Evolutionary conservation across 371 early-diverging fungal genomes (phyloP).

Genomic region (Mucor ambiguus): DNA sequence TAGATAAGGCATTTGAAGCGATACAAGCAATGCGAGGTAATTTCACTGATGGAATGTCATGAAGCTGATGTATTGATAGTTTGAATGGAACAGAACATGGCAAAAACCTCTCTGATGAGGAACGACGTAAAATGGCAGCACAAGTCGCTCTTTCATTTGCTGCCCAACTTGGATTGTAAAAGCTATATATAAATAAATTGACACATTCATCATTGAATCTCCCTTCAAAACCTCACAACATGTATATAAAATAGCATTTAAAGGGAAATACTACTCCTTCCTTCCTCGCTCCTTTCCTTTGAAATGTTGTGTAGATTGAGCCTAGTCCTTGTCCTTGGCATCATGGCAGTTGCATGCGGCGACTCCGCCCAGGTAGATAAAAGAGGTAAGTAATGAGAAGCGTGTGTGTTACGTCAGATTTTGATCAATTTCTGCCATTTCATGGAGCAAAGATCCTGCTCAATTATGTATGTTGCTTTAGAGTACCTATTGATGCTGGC

Average conservation of each 20-base stretch:
- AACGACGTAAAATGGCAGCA: constrained; percentile 66
- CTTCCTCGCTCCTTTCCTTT: background rate
- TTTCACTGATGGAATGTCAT: background rate
- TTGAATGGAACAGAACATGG: constrained; percentile 52
- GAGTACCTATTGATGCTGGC: no score
- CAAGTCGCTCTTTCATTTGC: constrained; percentile 70
- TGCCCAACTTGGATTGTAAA: constrained; percentile 39
- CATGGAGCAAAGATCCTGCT: background rate
- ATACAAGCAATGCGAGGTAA: constrained; percentile 63
- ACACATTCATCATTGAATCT: background rate
- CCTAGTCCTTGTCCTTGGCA: background rate
- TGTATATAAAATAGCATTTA: background rate
- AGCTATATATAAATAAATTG: constrained; percentile 12
- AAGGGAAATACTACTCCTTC: background rate
- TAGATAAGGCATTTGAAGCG: constrained; percentile 59
- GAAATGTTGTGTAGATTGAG: background rate
- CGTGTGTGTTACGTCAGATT: background rate
- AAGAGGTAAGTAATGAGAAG: background rate
- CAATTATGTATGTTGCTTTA: background rate
- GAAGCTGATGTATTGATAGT: background rate
- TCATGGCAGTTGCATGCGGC: background rate
- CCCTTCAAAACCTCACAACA: background rate
- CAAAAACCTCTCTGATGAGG: constrained; percentile 56
- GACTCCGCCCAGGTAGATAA: background rate
- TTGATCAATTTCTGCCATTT: background rate